These are phyloP conservation scores for Dryadomyces quercus-mongolicae DNA, from an alignment of 2,329 filamentous ascomycete genomes.

Conservation along the genomic window DNA sequence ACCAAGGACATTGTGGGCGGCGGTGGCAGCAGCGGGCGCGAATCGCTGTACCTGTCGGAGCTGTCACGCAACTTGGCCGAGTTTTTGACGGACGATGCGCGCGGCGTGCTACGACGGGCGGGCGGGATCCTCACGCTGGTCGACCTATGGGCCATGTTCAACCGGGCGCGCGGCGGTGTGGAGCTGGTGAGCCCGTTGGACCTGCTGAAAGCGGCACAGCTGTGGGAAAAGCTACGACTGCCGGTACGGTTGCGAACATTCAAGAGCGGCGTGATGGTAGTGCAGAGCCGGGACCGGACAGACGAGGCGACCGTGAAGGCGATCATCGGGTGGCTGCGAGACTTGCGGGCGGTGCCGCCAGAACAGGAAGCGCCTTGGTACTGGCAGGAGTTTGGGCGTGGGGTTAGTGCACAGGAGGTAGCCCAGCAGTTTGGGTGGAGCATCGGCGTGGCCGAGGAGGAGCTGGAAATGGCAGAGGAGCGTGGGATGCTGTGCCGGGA, in stretches of 20 bases:
- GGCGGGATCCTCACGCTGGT: constrained; percentile 84
- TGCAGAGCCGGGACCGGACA: constrained; percentile 76
- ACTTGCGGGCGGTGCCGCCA: constrained; percentile 55
- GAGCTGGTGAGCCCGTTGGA: constrained; percentile 87
- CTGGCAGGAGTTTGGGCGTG: constrained; percentile 64
- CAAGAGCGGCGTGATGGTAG: constrained; percentile 87
- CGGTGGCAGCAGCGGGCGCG: constrained; percentile 39
- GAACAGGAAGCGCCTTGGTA: constrained; percentile 53
- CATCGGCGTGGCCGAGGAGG: constrained; percentile 87
- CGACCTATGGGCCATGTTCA: constrained; percentile 91
- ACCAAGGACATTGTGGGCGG: constrained; percentile 81
- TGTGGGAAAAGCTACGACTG: constrained; percentile 81
- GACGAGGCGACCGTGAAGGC: constrained; percentile 80
- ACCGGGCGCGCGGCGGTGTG: constrained; percentile 81
- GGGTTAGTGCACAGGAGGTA: constrained; percentile 79
- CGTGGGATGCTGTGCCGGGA: constrained; percentile 78
- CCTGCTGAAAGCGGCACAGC: constrained; percentile 75
- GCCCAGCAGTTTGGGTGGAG: constrained; percentile 94
- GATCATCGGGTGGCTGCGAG: constrained; percentile 64
- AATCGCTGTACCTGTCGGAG: constrained; percentile 82
- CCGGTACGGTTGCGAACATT: constrained; percentile 81
- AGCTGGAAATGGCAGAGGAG: constrained; percentile 95
- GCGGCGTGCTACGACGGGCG: constrained; percentile 64
- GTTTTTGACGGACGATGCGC: constrained; percentile 74
- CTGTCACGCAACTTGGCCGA: constrained; percentile 75